Base-by-base conservation (phyloP, 2,329 filamentous ascomycete genomes). In the Trematosphaeria pertusa region DNA sequence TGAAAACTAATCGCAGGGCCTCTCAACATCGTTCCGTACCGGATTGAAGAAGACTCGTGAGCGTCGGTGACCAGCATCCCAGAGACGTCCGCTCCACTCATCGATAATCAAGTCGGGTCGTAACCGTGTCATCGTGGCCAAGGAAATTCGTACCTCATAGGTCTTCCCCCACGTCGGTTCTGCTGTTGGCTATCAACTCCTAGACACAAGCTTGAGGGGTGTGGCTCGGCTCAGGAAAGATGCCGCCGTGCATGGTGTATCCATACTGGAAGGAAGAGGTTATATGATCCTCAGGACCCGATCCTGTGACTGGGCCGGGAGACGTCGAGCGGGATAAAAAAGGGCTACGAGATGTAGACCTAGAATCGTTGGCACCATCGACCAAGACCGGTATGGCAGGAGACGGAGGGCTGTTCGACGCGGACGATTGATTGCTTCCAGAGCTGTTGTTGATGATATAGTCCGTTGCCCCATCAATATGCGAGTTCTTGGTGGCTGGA, bases 201-300 rank as follows among this genome's bases (percentile, higher is more conserved):
- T 61, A 71, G 14, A 71, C 67, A 44, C 69, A 71, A 36, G 67
- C 65, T 48, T 77, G 75, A n/a, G 75, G 75, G 3, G 75, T 71
- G 38, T 77, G 75, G 39, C 72, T 68, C 19, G 58, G 61, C 48
- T 78, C 76, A 37, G 69, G 67, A 41, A 80, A 73, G 44, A 78
- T 73, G 30, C 70, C 71, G 51, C 70, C 71, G 47, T 75, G 72
- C 62, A 67, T 64, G 35, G 59, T 61, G 48, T 65, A 66, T 64
- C 61, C 58, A 58, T 75, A 79, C 15, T 74, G 69, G 60, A 75
- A 77, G 41, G 70, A 67, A 46, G 75, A 75, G 12, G 67, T 58
- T 32, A 67, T 59, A 28, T 72, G 66, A 44, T 77, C 73, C 40
- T 71, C 69, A 48, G 71, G 66, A 37, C 64, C 69, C 30, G 72